These are phyloP conservation scores for Cytospora schulzeri DNA, from an alignment of 2,329 filamentous ascomycete species.

Conservation along the genomic window DNA sequence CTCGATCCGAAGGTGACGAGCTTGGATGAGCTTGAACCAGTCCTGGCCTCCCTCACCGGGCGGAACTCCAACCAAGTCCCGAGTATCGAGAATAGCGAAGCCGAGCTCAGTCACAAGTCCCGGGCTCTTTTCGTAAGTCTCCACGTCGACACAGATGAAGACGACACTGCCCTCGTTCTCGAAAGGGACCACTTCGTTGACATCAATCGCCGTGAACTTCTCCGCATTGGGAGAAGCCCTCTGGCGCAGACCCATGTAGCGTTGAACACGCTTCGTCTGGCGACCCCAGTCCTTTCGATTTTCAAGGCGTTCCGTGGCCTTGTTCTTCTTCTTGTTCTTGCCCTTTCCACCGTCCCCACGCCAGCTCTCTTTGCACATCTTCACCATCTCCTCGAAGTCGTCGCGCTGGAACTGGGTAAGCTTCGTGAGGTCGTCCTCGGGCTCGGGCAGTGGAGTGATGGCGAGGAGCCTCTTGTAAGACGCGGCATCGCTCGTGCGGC, in stretches of 20 bases:
- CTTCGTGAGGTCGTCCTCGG: constrained; percentile 39
- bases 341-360: constrained; percentile 22
- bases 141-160: constrained; percentile 80
- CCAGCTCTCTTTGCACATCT: constrained; percentile 31
- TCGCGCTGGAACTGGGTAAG: constrained; percentile 35
- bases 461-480: constrained; percentile 36
- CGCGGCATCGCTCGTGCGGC: constrained; percentile 52
- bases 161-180: constrained; percentile 58
- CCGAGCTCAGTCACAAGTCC: constrained; percentile 81
- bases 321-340: constrained; percentile 49
- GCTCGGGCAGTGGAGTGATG: constrained; percentile 40
- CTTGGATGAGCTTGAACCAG: constrained; percentile 70
- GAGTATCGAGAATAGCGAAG: constrained; percentile 76
- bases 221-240: constrained; percentile 12
- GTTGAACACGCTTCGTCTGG: constrained; percentile 65
- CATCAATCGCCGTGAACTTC: constrained; percentile 40
- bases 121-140: constrained; percentile 72
- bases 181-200: constrained; percentile 48
- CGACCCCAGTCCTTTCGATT: constrained; percentile 55
- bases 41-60: constrained; percentile 64
- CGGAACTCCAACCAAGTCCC: constrained; percentile 50
- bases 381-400: constrained; percentile 51
- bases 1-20: constrained; percentile 74
- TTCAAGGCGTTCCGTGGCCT: constrained; percentile 48
- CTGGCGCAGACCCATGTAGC: constrained; percentile 70